Evolutionary conservation across 148 eudicot species (phyloP).

Genomic region (Chenopodium album): DNA sequence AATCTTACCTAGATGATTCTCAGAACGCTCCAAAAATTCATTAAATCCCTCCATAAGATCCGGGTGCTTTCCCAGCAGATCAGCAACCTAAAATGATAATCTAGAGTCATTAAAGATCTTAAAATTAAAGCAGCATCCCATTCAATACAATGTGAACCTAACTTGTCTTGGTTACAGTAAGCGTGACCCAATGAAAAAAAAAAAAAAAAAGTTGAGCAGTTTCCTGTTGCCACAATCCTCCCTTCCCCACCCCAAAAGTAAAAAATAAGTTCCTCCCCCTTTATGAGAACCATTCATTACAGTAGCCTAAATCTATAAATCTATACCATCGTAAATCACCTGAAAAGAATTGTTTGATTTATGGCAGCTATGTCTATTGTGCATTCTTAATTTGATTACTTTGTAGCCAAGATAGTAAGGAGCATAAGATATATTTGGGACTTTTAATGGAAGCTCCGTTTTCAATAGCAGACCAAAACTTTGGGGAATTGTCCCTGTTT

Average conservation of each 20-base stretch:
- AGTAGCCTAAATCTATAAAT: not conserved
- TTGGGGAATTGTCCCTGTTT: no score
- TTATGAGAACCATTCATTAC: not conserved
- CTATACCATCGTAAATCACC: no score
- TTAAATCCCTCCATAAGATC: conserved; percentile 98
- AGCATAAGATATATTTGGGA: no score
- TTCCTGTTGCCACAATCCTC: not conserved
- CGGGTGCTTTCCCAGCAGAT: conserved; percentile 81
- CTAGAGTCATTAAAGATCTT: not conserved
- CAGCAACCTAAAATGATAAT: conserved; percentile 62
- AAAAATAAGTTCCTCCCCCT: not conserved
- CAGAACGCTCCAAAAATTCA: conserved; percentile 85
- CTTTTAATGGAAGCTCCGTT: no score
- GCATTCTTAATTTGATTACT: no score
- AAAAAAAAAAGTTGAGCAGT: not conserved
- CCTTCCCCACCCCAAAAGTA: not conserved
- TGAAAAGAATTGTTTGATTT: no score
- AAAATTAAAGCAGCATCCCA: conserved; percentile 1
- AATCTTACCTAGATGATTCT: conserved; percentile 66
- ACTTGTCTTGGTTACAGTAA: no score
- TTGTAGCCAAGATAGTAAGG: no score
- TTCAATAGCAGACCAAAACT: no score
- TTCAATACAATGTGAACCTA: not conserved
- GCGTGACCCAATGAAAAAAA: no score
- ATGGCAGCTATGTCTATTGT: no score